Evolutionary conservation across 306 rosid genomes (phyloP), one percentile per base, ranked within the genome.

Genomic region (Quillaja saponaria): DNA sequence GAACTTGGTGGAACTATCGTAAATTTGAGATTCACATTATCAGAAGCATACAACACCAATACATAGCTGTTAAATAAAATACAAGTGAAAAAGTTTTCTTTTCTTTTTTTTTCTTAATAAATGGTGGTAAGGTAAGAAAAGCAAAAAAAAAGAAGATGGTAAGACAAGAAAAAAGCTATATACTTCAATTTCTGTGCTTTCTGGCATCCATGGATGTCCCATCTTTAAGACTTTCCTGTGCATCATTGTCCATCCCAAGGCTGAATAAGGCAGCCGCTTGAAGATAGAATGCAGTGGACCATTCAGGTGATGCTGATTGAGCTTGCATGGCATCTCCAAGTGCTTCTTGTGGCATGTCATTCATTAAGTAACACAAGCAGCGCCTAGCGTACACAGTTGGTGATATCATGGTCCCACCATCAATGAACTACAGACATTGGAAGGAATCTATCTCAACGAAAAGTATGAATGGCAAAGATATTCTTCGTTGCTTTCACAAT

Each of bases 251-350:
- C 99, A 94, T 94, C 57, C 99, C 99, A 64, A 94, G 97, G 84
- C 80, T 81, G 76, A 77, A 83, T 48, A 94, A 90, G 18, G 99
- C 84, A 31, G 90, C 95, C 9, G 95, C 96, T 80, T 94, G 99
- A 78, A 94, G 99, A 82, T 90, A 94, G 78, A 87, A 81, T 40
- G 90, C 95, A 35, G 85, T 87, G 0, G 87, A 83, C 99, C 99
- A 90, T 4, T 88, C 86, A 0, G 99, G 91, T 47, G 85, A 76
- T 57, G 89, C 65, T 10, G 91, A 91, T 54, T 89, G 96, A 62
- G 96, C 97, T 75, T 87, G 96, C 99, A 89, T 94, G 1, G 97
- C 99, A 68, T 94, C 99, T 63, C 99, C 99, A 18, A 89, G 91
- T 71, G 96, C 99, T 78, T 83, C 99, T 79, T 94, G 99, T 28